phyloP scores from a whole-genome alignment of 257 asterid species.

The Fraxinus excelsior region DNA sequence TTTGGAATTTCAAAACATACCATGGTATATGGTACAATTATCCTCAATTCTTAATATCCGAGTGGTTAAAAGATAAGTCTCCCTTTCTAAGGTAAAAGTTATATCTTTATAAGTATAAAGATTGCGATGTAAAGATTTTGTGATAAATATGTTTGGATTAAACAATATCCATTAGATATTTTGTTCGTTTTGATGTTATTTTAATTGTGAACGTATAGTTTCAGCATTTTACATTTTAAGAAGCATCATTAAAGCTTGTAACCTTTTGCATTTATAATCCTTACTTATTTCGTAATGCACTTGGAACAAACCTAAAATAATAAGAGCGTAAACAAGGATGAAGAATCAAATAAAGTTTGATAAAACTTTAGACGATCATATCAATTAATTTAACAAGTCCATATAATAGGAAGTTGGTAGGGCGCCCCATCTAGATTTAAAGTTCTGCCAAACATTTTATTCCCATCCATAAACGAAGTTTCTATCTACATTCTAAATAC shows the following conservation, averaged over 20 bases:
- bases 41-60: background rate
- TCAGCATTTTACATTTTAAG: no score
- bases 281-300: background rate
- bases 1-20: no score
- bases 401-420: background rate
- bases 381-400: background rate
- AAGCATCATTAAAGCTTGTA: background rate
- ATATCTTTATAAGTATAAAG: background rate
- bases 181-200: no score
- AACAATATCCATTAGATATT: background rate
- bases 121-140: background rate
- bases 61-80: background rate
- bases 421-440: conserved; percentile 1
- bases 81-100: background rate
- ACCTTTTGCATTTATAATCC: background rate
- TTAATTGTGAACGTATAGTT: background rate
- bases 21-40: no score
- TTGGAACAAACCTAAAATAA: background rate
- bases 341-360: conserved; percentile 8
- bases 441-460: conserved; percentile 8
- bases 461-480: conserved; percentile 9
- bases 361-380: background rate
- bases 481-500: conserved; percentile 17
- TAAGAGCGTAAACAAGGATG: background rate
- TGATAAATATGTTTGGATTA: background rate